Base-by-base conservation (phyloP, 805 yeast species). In the Dipodascus geniculatus region DNA sequence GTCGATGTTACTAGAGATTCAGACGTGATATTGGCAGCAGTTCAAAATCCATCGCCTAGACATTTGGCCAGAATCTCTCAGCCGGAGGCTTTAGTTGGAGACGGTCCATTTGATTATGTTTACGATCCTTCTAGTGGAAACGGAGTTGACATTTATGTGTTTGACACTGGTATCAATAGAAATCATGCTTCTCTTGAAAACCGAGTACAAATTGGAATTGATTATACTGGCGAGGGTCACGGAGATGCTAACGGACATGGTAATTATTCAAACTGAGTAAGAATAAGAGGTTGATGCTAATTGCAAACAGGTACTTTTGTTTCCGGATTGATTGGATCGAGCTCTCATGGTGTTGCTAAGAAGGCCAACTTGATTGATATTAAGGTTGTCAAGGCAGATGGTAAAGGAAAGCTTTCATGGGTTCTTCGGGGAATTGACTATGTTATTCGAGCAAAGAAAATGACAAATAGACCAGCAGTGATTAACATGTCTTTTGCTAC, bases 211-310 rank as follows among this genome's bases (percentile, higher is more conserved):
- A 62, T 64, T 48, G 68, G 77, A 19, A 71, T 68, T 0, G 80
- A 78, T 51, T 72, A 74, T 57, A 75, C 80, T 1, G 65, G 64
- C 2, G 70, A 67, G 33, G 70, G 70, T 16, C 50, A 76, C 1
- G 87, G 85, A 11, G 96, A 88, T 64, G 70, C 70, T 9, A 82
- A 82, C 60, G 96, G 96, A 0, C 96, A 88, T 66, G 96, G 96
- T 0, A 28, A 28, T 6, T 28, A 11, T 28, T 28, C n/a, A n/a
- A n/a, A n/a, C n/a, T n/a, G 31, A 49, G 16, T 14, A n/a, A 3
- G 2, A 42, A 3, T 2, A 20, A 48, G 20, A 19, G 8, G 22
- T 31, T 48, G 19, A 48, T 48, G n/a, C n/a, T n/a, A n/a, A n/a
- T n/a, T n/a, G 22, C 14, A 55, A 56, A 56, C 11, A 28, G 33